Conservation (phyloP, 176 grass and related monocot species). For the Oropetium thomaeum region DNA sequence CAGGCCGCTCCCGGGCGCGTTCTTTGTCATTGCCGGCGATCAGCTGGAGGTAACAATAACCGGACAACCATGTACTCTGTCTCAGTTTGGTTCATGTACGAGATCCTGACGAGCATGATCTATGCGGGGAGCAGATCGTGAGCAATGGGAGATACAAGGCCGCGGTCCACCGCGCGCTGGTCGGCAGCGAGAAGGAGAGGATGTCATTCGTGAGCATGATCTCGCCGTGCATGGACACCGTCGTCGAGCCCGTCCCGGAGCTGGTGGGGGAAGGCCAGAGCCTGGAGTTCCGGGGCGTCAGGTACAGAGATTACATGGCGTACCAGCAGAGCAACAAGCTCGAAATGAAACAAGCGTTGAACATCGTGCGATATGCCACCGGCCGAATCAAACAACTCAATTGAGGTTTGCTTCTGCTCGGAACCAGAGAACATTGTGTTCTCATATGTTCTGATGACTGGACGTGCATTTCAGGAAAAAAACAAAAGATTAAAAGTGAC, state of each 20-base stretch:
- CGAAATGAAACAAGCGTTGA: conserved; percentile 44
- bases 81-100: not conserved
- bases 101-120: not conserved
- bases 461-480: no score
- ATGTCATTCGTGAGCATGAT: conserved; percentile 61
- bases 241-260: conserved; percentile 52
- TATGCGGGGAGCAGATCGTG: conserved; percentile 47
- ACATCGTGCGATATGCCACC: conserved; percentile 29
- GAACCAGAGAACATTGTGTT: no score
- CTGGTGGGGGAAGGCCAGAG: conserved; percentile 33
- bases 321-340: conserved; percentile 61
- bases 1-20: conserved; percentile 54
- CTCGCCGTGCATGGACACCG: conserved; percentile 48
- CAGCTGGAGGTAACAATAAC: conserved; percentile 63
- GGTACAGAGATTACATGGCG: conserved; percentile 60
- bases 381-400: not conserved
- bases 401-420: no score
- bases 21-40: conserved; percentile 73
- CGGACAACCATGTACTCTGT: not conserved
- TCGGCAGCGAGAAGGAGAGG: conserved; percentile 39
- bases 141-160: conserved; percentile 75
- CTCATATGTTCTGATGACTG: no score
- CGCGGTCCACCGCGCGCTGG: conserved; percentile 57
- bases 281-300: conserved; percentile 47
- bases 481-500: no score